These are phyloP conservation scores for Mediolabrus comicus DNA, from an alignment of 108 stramenopile genomes.

Conservation along the genomic window DNA sequence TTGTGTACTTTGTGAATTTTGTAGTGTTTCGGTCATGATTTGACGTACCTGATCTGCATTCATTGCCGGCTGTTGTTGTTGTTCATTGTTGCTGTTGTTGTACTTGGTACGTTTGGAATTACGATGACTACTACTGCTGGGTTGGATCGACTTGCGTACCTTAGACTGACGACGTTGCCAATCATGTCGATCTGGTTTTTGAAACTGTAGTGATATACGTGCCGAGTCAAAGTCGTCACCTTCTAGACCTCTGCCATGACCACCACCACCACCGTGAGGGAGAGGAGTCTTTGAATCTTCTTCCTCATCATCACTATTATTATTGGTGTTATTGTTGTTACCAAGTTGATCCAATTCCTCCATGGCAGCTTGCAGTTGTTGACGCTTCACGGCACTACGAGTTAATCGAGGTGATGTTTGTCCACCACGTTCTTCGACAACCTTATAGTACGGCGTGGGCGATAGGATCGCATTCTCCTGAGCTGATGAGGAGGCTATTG, in stretches of 20 bases:
- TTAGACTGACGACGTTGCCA: not conserved
- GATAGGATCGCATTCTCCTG: not conserved
- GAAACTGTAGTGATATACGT: not conserved
- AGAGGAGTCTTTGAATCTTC: not conserved
- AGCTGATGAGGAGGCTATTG: not conserved
- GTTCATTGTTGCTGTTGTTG: not conserved
- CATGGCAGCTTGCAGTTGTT: not conserved
- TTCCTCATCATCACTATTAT: not conserved
- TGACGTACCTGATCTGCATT: not conserved
- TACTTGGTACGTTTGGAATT: not conserved
- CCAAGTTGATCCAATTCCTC: constrained; percentile 11
- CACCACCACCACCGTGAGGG: not conserved
- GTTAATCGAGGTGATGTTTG: constrained; percentile 50
- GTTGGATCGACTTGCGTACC: not conserved
- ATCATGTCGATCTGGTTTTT: not conserved
- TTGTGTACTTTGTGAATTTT: not conserved
- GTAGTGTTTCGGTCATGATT: not conserved
- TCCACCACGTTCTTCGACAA: constrained; percentile 49
- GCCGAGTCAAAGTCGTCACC: not conserved
- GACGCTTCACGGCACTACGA: constrained; percentile 48
- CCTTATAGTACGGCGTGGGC: constrained; percentile 76
- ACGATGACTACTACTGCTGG: not conserved
- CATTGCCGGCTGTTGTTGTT: not conserved
- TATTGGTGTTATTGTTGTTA: too few relatives aligned
- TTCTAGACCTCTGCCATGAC: too few relatives aligned